Evolutionary conservation across 2,329 filamentous ascomycete species (phyloP), one percentile per base, ranked within the genome.

Genomic region (Fusarium udum): DNA sequence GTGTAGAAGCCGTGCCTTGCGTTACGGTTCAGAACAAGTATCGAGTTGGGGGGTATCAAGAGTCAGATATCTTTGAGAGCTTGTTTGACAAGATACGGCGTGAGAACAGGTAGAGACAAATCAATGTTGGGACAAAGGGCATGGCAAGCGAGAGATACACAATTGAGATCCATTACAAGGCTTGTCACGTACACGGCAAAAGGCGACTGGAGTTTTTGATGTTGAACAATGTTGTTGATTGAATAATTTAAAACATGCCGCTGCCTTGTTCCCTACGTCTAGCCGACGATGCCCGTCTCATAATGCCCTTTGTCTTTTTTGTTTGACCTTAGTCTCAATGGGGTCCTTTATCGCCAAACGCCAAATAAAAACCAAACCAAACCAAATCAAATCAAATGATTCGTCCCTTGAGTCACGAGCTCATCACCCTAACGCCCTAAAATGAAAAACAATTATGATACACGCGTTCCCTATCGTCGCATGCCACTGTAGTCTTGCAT

Each of bases 21-120:
- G 93, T 93, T 77, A 90, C 90, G 4, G 87, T 95, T 57, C 92
- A 94, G 78, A 89, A 87, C 3, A 84, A 85, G 77, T 94, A 90
- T 80, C 87, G 91, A 72, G 85, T 95, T 24, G 90, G 91, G 14
- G 93, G 93, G 2, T 92, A 91, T 62, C 92, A 95, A 83, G 89
- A 91, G 67, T 85, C 88, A 6, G 85, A 86, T 49, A 86, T 91
- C 2, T 94, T 95, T 79, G 83, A 91, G 76, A 85, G 88, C 69
- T 80, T 92, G 42, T 95, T 95, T 82, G 87, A 91, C 72, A 84
- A 87, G 78, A 84, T 92, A 58, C 69, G 67, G 56, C 71, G 67
- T 42, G 71, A 72, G 56, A 61, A 43, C 42, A 63, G 61, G 42
- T 61, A 61, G 61, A 34, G 24, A 32, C 10, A 46, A 45, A 39